Evolutionary conservation across 768 basidiomycete species (phyloP).

Genomic region (Rhodotorula toruloides): DNA sequence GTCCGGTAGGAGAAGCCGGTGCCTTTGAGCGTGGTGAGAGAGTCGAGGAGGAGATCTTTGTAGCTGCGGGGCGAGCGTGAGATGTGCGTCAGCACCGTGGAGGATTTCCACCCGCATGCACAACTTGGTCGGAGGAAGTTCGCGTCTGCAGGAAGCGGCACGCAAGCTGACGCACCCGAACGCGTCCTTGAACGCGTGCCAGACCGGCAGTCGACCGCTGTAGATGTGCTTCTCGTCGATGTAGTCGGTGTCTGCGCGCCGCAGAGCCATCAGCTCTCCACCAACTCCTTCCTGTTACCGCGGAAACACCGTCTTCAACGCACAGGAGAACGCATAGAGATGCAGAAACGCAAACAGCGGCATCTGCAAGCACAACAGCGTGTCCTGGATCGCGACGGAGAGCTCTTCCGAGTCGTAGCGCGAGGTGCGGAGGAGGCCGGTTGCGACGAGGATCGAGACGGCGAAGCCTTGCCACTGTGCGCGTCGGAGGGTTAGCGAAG

Average conservation of each 20-base stretch:
- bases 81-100: background rate
- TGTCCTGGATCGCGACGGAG: constrained; percentile 70
- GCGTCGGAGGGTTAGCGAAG: background rate
- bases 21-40: constrained; percentile 71
- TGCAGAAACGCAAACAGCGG: constrained; percentile 93
- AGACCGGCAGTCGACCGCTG: constrained; percentile 83
- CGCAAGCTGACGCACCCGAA: constrained; percentile 57
- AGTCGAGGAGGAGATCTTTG: constrained; percentile 79
- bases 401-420: constrained; percentile 55
- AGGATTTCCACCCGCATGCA: background rate
- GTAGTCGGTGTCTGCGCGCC: constrained; percentile 63
- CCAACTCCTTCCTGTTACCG: too few species aligned
- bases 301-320: too few species aligned
- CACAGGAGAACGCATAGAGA: constrained; percentile 77
- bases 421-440: constrained; percentile 62
- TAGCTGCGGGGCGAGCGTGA: constrained; percentile 8
- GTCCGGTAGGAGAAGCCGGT: constrained; percentile 91
- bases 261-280: too few species aligned
- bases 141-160: background rate
- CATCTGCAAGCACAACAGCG: constrained; percentile 93
- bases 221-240: constrained; percentile 60
- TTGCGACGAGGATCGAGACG: constrained; percentile 81
- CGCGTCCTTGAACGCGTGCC: constrained; percentile 78
- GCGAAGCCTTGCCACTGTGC: constrained; percentile 78
- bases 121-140: background rate